A percentile compares a stretch with the other conserved stretches of the same genome.
Conservation (phyloP, 2,329 filamentous ascomycete species). For the Beauveria medogensis region DNA sequence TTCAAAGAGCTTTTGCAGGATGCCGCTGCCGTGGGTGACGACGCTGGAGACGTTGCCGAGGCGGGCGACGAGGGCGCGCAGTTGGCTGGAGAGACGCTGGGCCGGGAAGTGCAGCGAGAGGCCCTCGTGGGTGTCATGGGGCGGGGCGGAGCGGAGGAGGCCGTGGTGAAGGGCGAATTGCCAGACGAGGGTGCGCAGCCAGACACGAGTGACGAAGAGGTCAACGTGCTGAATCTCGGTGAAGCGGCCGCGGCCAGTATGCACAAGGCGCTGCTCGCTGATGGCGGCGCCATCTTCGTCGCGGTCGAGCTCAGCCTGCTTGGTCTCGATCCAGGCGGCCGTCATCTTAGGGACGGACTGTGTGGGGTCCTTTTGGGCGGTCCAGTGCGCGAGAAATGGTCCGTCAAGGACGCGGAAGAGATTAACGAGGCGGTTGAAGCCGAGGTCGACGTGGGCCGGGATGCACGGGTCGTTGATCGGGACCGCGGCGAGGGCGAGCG, state of each 20-base stretch:
- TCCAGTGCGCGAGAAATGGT: slow-evolving; percentile 30
- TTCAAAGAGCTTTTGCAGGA: slow-evolving; percentile 52
- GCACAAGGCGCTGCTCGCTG: slow-evolving; percentile 19
- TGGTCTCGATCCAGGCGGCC: slow-evolving; percentile 31
- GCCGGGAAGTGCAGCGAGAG: slow-evolving; percentile 32
- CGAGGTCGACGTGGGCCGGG: slow-evolving; percentile 27
- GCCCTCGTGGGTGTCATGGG: slow-evolving; percentile 26
- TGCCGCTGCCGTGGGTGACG: slow-evolving; percentile 46
- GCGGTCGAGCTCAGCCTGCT: slow-evolving; percentile 31
- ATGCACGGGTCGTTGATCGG: slow-evolving; percentile 25
- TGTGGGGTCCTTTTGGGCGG: slow-evolving; percentile 21
- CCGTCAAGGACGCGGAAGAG: slow-evolving; percentile 32
- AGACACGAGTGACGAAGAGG: slow-evolving; percentile 32
- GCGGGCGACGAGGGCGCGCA: slow-evolving; percentile 28
- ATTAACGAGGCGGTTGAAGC: slow-evolving; percentile 29
- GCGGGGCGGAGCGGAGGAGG: slow-evolving; percentile 27
- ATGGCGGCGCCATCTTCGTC: slow-evolving; percentile 26
- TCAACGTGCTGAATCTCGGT: slow-evolving; percentile 33
- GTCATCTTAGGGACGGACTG: slow-evolving; percentile 20
- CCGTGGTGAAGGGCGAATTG: slow-evolving; percentile 32
- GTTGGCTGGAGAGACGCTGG: slow-evolving; percentile 29
- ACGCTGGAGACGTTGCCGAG: slow-evolving; percentile 34
- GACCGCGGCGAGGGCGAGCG: slow-evolving; percentile 24
- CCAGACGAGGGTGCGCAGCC: slow-evolving; percentile 34
- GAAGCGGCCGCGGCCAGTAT: slow-evolving; percentile 19